phyloP scores from a whole-genome alignment of 495 filamentous ascomycete genomes.

The Talaromyces liani region DNA sequence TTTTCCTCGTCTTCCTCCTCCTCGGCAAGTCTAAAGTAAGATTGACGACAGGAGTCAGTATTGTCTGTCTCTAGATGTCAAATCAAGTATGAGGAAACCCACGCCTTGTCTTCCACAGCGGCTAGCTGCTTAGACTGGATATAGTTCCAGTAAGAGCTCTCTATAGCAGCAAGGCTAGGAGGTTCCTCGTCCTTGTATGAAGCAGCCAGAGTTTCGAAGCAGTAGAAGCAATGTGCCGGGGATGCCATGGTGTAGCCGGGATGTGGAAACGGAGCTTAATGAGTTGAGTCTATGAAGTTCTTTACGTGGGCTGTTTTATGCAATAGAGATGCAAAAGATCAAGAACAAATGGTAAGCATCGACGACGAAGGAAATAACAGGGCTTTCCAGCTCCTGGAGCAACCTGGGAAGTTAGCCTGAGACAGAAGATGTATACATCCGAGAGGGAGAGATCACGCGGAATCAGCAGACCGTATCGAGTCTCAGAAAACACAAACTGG shows the following conservation, averaged over 20 bases:
- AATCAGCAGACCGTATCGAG: not conserved
- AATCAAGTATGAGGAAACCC: conserved; percentile 7
- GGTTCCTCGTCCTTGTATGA: conserved; percentile 52
- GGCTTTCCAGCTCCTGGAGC: no score
- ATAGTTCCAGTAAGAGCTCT: conserved; percentile 62
- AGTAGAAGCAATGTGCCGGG: conserved; percentile 76
- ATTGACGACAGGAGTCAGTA: not conserved
- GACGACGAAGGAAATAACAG: no score
- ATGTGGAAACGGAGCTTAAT: not conserved
- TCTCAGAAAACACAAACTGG: not conserved
- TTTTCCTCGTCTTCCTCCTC: conserved; percentile 15
- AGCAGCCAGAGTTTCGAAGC: conserved; percentile 76
- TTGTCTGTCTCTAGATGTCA: not conserved
- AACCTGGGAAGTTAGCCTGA: not conserved
- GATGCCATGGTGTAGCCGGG: conserved; percentile 59
- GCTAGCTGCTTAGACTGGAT: conserved; percentile 35
- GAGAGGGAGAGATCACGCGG: not conserved
- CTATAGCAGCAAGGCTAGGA: conserved; percentile 54
- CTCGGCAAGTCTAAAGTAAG: conserved; percentile 10
- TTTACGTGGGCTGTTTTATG: not conserved
- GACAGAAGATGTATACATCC: not conserved
- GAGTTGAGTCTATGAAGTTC: not conserved
- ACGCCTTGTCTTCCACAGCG: conserved; percentile 19
- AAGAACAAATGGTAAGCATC: not conserved
- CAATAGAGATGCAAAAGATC: not conserved